Evolutionary conservation across 179 eudicot species (phyloP).

Genomic region (Silene coronaria): DNA sequence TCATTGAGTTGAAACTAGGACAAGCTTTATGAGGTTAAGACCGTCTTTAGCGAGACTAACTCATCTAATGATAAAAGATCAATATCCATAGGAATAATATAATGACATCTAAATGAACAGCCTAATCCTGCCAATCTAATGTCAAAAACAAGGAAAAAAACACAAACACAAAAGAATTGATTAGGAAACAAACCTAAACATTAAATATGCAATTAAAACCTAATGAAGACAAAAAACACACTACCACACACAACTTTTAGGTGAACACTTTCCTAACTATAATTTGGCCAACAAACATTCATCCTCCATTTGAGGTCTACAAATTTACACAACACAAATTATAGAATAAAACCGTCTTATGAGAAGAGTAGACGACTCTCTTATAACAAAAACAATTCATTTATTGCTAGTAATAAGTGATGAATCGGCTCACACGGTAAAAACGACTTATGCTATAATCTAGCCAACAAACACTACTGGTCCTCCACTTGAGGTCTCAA

Average conservation of each 20-base stretch:
- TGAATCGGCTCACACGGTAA: too few relatives aligned
- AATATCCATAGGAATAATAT: neutral
- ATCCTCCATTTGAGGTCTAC: conserved; percentile 1
- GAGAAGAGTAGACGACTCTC: too few relatives aligned
- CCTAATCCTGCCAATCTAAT: neutral
- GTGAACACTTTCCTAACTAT: neutral
- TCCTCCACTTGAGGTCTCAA: neutral
- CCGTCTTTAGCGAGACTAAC: too few relatives aligned
- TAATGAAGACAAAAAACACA: conserved; percentile 12
- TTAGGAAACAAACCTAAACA: neutral
- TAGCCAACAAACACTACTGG: too few relatives aligned
- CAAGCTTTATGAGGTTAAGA: too few relatives aligned
- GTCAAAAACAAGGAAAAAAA: neutral
- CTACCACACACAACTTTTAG: conserved; percentile 10
- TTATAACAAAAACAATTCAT: too few relatives aligned
- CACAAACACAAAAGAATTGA: neutral
- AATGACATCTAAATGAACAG: neutral
- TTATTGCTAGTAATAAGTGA: too few relatives aligned
- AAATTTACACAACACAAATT: neutral
- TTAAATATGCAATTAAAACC: neutral
- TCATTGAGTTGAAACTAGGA: too few relatives aligned
- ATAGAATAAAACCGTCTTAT: too few relatives aligned
- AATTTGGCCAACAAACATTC: neutral
- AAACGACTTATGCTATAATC: too few relatives aligned
- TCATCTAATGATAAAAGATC: too few relatives aligned